Percentiles rank a stretch among this genome's conserved stretches.
Evolutionary conservation across 1,284 basidiomycete species (phyloP).

Genomic region (Leucoagaricus sp.): DNA sequence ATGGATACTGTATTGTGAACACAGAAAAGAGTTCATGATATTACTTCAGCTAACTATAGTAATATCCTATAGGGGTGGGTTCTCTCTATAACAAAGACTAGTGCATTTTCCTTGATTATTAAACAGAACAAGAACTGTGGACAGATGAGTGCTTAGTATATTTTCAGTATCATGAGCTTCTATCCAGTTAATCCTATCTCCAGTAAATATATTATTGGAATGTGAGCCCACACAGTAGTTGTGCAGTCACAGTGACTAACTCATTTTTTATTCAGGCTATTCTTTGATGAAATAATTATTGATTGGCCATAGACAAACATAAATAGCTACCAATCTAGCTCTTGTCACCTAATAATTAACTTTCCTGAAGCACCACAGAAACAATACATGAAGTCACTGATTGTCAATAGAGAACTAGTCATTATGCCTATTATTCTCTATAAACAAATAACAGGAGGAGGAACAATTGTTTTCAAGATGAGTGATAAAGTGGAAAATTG

Average conservation of each 20-base stretch:
- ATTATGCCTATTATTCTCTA: conserved; percentile 55
- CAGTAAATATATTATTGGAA: conserved; percentile 72
- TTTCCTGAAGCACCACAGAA: too few relatives aligned
- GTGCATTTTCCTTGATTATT: neutral
- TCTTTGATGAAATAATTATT: conserved; percentile 67
- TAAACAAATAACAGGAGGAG: conserved; percentile 56
- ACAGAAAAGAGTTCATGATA: conserved; percentile 69
- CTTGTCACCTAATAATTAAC: conserved; percentile 51
- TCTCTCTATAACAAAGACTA: neutral
- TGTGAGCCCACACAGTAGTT: conserved; percentile 38
- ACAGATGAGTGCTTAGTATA: conserved; percentile 88
- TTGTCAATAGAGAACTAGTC: conserved; percentile 49
- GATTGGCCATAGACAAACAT: conserved; percentile 41
- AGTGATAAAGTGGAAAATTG: conserved; percentile 40
- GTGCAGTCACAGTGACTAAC: neutral
- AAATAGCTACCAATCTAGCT: conserved; percentile 51
- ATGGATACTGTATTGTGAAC: conserved; percentile 70
- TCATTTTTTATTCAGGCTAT: conserved; percentile 44
- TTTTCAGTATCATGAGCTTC: conserved; percentile 81
- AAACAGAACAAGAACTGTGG: conserved; percentile 84
- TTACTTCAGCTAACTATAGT: conserved; percentile 67
- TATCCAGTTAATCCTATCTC: conserved; percentile 86
- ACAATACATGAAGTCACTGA: conserved; percentile 63
- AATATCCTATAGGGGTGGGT: conserved; percentile 66
- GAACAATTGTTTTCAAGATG: conserved; percentile 67